Evolutionary conservation across 768 basidiomycete genomes (phyloP), one percentile per base, ranked within the genome.

Genomic region (Mycena capillaripes): DNA sequence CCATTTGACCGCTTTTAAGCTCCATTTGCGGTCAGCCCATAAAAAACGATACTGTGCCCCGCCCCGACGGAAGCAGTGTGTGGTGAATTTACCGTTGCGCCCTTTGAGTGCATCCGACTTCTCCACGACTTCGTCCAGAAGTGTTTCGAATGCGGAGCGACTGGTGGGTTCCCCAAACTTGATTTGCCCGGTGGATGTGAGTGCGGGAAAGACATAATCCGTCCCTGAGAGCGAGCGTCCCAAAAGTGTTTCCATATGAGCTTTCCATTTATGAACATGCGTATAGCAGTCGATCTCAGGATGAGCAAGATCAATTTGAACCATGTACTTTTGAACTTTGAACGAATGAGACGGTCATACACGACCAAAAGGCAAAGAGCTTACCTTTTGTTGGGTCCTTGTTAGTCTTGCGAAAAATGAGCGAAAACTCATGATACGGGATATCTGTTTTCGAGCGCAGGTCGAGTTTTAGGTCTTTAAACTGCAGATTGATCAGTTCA

Each of bases 21-120:
- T 79, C 79, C 79, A 80, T 23, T 73, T 74, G 9, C 75, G 67
- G 16, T 74, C 74, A 27, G 77, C 79, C 72, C 74, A 81, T 71
- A 80, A 75, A 58, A 80, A 80, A 6, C 74, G 71, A 62, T 80
- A 79, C 50, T 80, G 80, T 48, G 79, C 77, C 21, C 79, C 80
- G n/a, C 78, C 77, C 0, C 69, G 69, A n/a, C 72, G 73, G 60
- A 78, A 80, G 40, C 78, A 81, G 56, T 81, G 80, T 0, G 78
- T 81, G 1, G 71, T 78, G 56, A 80, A 79, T 42, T 69, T 74
- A 12, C 76, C 76, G 30, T 52, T 69, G 0, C 71, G 70, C 1
- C 72, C 64, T 0, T 67, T 56, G 44, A 76, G 57, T 4, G 75
- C 74, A 27, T 72, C 71, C 17, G 76, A 75, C 38, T 61, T 38